A percentile compares a stretch with the other conserved stretches of the same genome.
phyloP scores from a whole-genome alignment of 73 alveolate species.

The Paramecium sonneborni region DNA sequence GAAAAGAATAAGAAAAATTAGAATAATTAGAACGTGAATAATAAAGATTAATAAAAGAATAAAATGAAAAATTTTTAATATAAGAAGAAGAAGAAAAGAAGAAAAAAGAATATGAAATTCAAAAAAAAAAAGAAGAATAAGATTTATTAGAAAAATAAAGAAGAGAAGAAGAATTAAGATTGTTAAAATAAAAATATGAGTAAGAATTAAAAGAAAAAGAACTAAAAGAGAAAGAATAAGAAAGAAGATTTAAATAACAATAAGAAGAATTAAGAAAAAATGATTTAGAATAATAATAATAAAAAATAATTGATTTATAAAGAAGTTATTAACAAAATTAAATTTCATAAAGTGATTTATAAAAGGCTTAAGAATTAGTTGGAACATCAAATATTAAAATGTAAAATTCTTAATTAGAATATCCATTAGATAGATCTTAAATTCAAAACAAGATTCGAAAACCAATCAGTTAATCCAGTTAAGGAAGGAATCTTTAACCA shows the following conservation, averaged over 20 bases:
- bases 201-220: not conserved
- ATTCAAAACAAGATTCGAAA: not conserved
- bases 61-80: not conserved
- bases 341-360: not conserved
- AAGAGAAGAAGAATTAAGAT: not conserved
- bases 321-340: not conserved
- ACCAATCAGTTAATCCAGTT: constrained; percentile 23
- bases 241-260: not conserved
- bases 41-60: not conserved
- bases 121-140: not conserved
- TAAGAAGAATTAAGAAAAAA: not conserved
- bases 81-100: not conserved
- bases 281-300: not conserved
- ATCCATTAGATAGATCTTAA: not conserved
- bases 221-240: not conserved
- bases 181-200: not conserved
- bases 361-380: not conserved
- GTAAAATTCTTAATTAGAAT: not conserved
- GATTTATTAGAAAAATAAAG: not conserved
- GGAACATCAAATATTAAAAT: not conserved
- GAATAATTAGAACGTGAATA: not conserved
- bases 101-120: not conserved
- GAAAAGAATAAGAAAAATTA: not conserved
- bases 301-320: not conserved
- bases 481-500: not conserved